Evolutionary conservation across 306 rosid genomes (phyloP).

Genomic region (Gastrolobium bilobum): DNA sequence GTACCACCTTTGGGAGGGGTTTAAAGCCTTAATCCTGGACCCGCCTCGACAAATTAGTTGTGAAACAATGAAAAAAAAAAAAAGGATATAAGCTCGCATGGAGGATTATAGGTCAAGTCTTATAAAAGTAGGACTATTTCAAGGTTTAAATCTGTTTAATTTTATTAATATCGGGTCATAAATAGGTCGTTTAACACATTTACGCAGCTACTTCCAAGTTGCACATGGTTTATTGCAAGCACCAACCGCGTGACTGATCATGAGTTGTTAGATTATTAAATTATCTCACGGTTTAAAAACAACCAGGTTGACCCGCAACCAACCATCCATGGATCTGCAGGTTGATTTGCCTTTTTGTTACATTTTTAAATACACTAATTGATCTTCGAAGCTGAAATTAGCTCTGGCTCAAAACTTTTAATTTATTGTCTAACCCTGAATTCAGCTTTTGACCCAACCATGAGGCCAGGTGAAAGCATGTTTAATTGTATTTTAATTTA

Average conservation of each 20-base stretch:
- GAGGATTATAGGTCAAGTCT: too few species aligned
- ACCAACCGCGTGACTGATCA: constrained; percentile 37
- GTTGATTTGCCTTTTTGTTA: constrained; percentile 19
- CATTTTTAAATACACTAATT: background rate
- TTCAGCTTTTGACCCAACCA: background rate
- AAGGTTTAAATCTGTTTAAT: too few species aligned
- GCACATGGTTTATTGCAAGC: constrained; percentile 30
- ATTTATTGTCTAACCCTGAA: constrained; percentile 17
- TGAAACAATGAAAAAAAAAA: too few species aligned
- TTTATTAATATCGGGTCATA: too few species aligned
- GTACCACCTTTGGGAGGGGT: too few species aligned
- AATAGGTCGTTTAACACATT: too few species aligned
- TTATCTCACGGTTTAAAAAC: background rate
- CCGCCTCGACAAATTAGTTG: too few species aligned
- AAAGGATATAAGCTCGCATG: too few species aligned
- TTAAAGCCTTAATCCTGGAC: too few species aligned
- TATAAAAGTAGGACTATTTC: too few species aligned
- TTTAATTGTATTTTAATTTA: background rate
- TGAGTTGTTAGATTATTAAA: constrained; percentile 8
- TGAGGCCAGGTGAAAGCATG: background rate
- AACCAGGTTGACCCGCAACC: constrained; percentile 35
- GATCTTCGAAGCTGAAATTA: background rate
- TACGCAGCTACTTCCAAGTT: background rate
- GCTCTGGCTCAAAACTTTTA: background rate
- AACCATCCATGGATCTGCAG: constrained; percentile 23